Percentiles rank a stretch among this genome's conserved stretches.
Conservation (phyloP, 768 basidiomycete genomes). For the Termitomyces sp. region DNA sequence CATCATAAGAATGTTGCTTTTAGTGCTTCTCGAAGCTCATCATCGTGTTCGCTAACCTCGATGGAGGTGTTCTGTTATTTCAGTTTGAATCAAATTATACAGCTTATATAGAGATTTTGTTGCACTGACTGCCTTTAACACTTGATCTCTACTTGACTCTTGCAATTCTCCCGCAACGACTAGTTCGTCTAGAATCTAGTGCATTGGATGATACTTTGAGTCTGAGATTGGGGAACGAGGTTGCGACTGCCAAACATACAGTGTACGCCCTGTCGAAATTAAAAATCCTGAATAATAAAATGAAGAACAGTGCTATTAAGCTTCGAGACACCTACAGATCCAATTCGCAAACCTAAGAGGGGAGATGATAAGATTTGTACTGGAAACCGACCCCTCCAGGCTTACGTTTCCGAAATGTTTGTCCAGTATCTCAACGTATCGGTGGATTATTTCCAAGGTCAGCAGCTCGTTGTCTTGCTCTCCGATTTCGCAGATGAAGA, state of each 20-base stretch:
- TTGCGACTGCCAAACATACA: conserved; percentile 31
- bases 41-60: conserved; percentile 16
- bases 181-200: conserved; percentile 86
- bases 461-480: conserved; percentile 75
- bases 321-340: conserved; percentile 59
- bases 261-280: conserved; percentile 97
- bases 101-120: neutral
- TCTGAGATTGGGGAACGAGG: neutral
- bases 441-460: conserved; percentile 78
- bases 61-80: conserved; percentile 9
- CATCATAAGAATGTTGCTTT: conserved; percentile 12
- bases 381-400: conserved; percentile 16
- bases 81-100: neutral
- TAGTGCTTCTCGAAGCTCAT: conserved; percentile 14
- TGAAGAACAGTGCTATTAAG: neutral
- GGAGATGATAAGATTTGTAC: conserved; percentile 34
- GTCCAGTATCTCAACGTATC: conserved; percentile 77
- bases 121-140: conserved; percentile 31
- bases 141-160: conserved; percentile 79
- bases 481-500: conserved; percentile 76
- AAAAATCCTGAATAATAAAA: conserved; percentile 62
- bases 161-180: conserved; percentile 92
- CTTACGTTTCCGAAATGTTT: conserved; percentile 78
- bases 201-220: neutral
- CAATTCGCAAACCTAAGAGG: conserved; percentile 75